phyloP scores from a whole-genome alignment of 2,329 filamentous ascomycete species.

The Monilinia laxa region DNA sequence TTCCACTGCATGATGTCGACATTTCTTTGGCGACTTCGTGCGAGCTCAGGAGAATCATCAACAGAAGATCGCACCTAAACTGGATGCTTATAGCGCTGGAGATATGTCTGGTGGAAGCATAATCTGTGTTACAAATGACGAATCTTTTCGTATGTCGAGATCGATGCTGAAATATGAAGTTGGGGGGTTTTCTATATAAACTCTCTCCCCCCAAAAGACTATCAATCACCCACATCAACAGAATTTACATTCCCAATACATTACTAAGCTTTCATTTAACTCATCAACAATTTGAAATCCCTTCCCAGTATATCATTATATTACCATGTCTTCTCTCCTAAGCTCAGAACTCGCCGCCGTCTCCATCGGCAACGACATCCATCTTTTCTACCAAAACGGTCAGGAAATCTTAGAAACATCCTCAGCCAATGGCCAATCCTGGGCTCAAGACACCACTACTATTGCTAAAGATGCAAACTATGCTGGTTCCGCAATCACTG shows the following conservation, averaged over 20 bases:
- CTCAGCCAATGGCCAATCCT: not conserved
- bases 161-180: not conserved
- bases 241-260: not conserved
- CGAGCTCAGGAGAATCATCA: not conserved
- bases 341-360: not conserved
- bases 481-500: not conserved
- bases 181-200: not conserved
- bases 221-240: not conserved
- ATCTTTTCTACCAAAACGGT: slow-evolving; percentile 6
- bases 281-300: not conserved
- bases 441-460: not conserved
- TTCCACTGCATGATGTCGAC: not conserved
- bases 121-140: no score
- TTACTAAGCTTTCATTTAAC: not conserved
- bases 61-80: not conserved
- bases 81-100: not conserved
- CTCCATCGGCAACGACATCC: not conserved
- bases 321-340: not conserved
- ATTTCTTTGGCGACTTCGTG: not conserved
- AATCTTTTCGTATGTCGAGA: not conserved
- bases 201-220: not conserved
- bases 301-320: not conserved
- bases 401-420: not conserved
- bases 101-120: not conserved
- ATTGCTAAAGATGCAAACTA: not conserved